Conservation (phyloP, 768 basidiomycete genomes). For the Epithele typhae region DNA sequence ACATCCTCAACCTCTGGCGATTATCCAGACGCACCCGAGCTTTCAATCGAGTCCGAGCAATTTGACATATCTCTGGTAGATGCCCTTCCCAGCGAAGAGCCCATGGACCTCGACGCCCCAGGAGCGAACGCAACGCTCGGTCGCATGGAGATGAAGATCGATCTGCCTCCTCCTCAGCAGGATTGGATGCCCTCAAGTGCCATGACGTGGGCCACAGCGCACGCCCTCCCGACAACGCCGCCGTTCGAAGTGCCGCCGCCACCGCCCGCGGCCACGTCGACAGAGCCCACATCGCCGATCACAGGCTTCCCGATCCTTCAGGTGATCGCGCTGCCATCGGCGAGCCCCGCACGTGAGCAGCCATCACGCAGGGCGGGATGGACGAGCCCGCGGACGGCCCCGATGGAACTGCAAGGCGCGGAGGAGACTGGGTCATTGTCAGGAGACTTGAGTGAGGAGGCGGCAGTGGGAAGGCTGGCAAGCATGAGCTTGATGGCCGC, state of each 20-base stretch:
- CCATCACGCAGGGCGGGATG: not conserved
- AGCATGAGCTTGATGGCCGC: conserved; percentile 94
- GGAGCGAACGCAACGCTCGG: not conserved
- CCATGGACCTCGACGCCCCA: no score
- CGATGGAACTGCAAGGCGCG: not conserved
- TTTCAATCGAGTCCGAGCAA: not conserved
- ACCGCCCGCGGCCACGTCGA: not conserved
- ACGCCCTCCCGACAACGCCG: conserved; percentile 9
- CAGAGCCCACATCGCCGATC: conserved; percentile 2
- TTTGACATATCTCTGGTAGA: conserved; percentile 5
- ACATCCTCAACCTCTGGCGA: conserved; percentile 14
- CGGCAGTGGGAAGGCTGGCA: conserved; percentile 78
- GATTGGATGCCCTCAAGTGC: conserved; percentile 1
- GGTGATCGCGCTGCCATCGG: conserved; percentile 1
- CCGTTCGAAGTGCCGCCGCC: conserved; percentile 14
- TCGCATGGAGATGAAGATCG: no score
- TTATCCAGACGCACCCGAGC: conserved; percentile 2
- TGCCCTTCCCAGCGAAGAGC: no score
- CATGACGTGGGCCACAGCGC: not conserved
- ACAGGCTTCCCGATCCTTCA: conserved; percentile 6
- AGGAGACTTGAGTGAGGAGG: conserved; percentile 54
- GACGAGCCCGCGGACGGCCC: conserved; percentile 6
- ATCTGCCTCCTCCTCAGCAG: no score
- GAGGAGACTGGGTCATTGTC: conserved; percentile 31
- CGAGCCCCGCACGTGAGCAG: conserved; percentile 2